Evolutionary conservation across 257 asterid species (phyloP).

Genomic region (Plantago ovata): DNA sequence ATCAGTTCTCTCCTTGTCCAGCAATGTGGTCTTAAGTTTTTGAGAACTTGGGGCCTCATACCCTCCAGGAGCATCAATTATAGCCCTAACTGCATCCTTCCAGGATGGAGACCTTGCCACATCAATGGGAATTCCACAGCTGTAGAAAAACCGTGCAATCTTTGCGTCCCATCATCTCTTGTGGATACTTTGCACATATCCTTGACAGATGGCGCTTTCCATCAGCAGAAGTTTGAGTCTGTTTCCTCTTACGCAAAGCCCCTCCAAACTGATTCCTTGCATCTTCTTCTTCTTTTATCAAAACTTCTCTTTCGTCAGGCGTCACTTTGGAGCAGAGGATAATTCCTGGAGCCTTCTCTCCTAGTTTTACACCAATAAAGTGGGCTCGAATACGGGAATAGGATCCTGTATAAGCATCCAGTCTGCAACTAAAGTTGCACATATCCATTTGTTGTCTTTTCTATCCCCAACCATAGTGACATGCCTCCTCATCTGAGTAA

Average conservation of each 20-base stretch:
- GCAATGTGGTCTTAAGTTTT: neutral
- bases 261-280: constrained; percentile 10
- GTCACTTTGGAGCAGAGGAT: constrained; percentile 7
- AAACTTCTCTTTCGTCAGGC: neutral
- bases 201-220: neutral
- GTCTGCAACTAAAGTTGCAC: too few relatives aligned
- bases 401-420: too few relatives aligned
- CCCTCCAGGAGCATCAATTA: constrained; percentile 13
- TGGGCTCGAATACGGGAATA: too few relatives aligned
- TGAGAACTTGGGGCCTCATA: constrained; percentile 9
- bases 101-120: too few relatives aligned
- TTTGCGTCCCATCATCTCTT: constrained; percentile 1
- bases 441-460: too few relatives aligned
- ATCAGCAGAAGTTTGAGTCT: neutral
- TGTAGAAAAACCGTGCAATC: constrained; percentile 8
- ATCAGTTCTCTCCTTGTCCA: too few relatives aligned
- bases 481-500: neutral
- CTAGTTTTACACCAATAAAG: too few relatives aligned
- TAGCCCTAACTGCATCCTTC: constrained; percentile 10
- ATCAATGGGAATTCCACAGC: too few relatives aligned
- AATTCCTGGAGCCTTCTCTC: neutral
- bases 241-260: neutral
- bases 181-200: neutral
- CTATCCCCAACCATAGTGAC: too few relatives aligned
- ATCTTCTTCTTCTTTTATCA: constrained; percentile 14